phyloP scores from a whole-genome alignment of 352 stramenopile genomes.

The Thalassiosira mediterranea region DNA sequence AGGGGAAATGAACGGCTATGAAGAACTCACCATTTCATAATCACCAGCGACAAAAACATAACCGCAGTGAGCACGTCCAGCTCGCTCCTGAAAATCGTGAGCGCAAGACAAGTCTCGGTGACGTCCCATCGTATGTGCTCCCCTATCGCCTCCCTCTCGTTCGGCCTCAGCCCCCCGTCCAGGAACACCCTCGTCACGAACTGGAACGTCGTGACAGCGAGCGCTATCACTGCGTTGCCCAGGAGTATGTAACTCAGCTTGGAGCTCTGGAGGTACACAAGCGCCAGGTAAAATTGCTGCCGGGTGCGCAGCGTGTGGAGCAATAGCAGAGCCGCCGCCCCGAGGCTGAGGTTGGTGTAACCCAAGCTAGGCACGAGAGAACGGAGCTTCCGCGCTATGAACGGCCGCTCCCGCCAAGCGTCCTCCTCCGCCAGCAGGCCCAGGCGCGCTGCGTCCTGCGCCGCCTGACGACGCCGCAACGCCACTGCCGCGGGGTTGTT shows the following conservation, averaged over 20 bases:
- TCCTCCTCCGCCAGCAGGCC: not conserved
- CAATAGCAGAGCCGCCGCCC: slow-evolving; percentile 87
- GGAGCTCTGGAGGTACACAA: slow-evolving; percentile 96
- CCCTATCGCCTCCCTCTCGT: slow-evolving; percentile 89
- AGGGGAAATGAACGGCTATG: too few species aligned
- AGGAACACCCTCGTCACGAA: slow-evolving; percentile 90
- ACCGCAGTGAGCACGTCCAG: slow-evolving; percentile 93
- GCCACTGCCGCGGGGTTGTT: slow-evolving; percentile 39
- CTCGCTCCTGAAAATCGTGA: slow-evolving; percentile 98
- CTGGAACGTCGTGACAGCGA: slow-evolving; percentile 88
- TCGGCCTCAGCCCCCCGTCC: slow-evolving; percentile 83
- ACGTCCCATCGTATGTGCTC: slow-evolving; percentile 97
- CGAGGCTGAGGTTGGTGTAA: slow-evolving; percentile 88
- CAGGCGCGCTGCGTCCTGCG: not conserved
- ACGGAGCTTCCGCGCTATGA: not conserved
- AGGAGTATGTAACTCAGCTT: slow-evolving; percentile 95
- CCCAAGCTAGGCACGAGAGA: slow-evolving; percentile 16
- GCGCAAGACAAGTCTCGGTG: slow-evolving; percentile 98
- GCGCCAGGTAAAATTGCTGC: slow-evolving; percentile 95
- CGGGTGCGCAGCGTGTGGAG: slow-evolving; percentile 93
- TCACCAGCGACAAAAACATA: slow-evolving; percentile 94
- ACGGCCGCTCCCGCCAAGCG: not conserved
- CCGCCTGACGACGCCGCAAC: slow-evolving; percentile 23
- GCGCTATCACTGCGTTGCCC: slow-evolving; percentile 92
- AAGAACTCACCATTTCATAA: slow-evolving; percentile 91